Base-by-base conservation (phyloP, 257 asterid genomes). In the Solanum habrochaites region DNA sequence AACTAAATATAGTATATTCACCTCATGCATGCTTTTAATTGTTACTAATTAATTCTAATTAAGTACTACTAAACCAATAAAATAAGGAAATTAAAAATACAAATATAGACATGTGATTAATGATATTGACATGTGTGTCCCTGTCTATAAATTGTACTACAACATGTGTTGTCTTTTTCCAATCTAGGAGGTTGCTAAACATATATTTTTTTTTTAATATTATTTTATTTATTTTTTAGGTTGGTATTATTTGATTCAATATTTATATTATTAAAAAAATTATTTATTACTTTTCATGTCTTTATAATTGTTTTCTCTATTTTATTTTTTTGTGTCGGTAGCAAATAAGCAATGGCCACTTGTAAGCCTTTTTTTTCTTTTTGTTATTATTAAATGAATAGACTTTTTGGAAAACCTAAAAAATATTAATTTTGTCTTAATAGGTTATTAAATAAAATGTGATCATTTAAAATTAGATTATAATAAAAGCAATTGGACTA, bases 261-360 rank as follows among this genome's bases (percentile, higher is more conserved):
- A 2, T 64, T 60, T 62, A 84, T 40, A 16, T 8, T 64, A n/a
- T 43, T 27, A 6, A 18, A 11, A 11, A 27, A 18, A 11, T 2
- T n/a, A 83, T 25, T 83, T 15, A 83, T 23, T 83, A 64, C 8
- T 29, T 83, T 49, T 58, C 52, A 23, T 40, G 56, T n/a, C 58
- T 29, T 40, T n/a, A 25, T 23, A 40, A 74, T 74, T 74, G 12
- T 74, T 23, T 23, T 40, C 32, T 40, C 58, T 43, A 74, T 77
- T 31, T 21, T 40, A 70, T 66, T 85, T 7, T 7, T 40, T 35
- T 67, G 86, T 86, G 88, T 88, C 90, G 90, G 90, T 88, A 82
- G 58, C 73, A 70, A 71, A 85, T 62, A 35, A 70, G n/a, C 23
- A 47, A 12, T 74, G 5, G 66, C 66, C 84, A 27, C 37, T 2